Percentiles rank a stretch among this genome's conserved stretches.
phyloP scores from a whole-genome alignment of 1,139 yeast species.

The Kodamaea suecica region DNA sequence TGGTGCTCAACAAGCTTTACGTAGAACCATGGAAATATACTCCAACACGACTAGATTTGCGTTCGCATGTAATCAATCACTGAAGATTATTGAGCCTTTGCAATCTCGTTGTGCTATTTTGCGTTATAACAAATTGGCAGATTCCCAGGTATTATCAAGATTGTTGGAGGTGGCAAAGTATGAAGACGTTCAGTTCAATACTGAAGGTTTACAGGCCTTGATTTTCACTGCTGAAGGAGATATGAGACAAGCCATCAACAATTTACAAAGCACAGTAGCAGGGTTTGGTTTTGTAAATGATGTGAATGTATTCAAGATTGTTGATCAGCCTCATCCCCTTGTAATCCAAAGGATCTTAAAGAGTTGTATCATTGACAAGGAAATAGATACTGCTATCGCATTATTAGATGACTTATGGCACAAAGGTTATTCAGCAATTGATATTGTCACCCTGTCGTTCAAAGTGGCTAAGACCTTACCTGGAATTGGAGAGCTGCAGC shows the following conservation, averaged over 20 bases:
- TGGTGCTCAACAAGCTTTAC: constrained; percentile 95
- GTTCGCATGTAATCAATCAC: constrained; percentile 93
- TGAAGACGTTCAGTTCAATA: constrained; percentile 75
- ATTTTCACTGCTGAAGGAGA: constrained; percentile 98
- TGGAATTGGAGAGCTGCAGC: constrained; percentile 59
- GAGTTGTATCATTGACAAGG: constrained; percentile 46
- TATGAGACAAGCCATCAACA: constrained; percentile 97
- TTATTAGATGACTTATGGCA: constrained; percentile 72
- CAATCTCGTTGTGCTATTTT: constrained; percentile 96
- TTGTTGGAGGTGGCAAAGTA: constrained; percentile 65
- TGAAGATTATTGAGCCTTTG: constrained; percentile 91
- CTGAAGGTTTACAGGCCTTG: constrained; percentile 90
- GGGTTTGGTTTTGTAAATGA: constrained; percentile 91
- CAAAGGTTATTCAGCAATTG: constrained; percentile 92
- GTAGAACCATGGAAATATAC: constrained; percentile 96
- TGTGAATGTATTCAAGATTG: constrained; percentile 90
- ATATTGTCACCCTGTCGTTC: constrained; percentile 86
- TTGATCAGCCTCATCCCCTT: constrained; percentile 94
- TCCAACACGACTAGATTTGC: constrained; percentile 95
- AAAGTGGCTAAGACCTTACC: constrained; percentile 77
- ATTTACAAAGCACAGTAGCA: constrained; percentile 88
- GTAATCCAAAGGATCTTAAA: constrained; percentile 71
- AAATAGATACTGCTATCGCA: constrained; percentile 66
- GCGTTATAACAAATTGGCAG: constrained; percentile 75
- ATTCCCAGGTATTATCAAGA: constrained; percentile 79